phyloP scores from a whole-genome alignment of 768 basidiomycete genomes.

The Tremella fuciformis region DNA sequence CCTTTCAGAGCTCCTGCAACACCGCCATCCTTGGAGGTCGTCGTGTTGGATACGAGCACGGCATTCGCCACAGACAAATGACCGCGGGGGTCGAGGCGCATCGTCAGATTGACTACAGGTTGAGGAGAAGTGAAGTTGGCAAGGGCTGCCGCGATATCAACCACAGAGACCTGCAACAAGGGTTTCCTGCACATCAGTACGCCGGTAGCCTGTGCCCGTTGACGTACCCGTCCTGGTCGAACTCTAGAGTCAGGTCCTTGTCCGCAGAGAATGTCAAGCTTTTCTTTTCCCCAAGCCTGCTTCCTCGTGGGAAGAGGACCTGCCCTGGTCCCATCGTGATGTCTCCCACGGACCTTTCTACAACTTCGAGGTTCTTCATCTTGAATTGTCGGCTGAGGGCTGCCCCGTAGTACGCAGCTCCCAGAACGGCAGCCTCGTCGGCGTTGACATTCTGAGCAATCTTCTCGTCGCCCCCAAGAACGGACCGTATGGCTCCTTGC shows the following conservation, averaged over 20 bases:
- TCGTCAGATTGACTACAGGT: constrained; percentile 79
- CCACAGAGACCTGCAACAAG: constrained; percentile 69
- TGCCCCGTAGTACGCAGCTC: constrained; percentile 88
- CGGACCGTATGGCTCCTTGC: constrained; percentile 70
- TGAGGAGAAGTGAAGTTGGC: constrained; percentile 79
- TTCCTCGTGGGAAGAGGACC: constrained; percentile 68
- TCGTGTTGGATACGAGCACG: constrained; percentile 60
- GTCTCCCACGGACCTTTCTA: constrained; percentile 70
- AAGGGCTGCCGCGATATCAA: constrained; percentile 71
- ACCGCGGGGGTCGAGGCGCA: constrained; percentile 80
- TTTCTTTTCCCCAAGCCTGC: constrained; percentile 77
- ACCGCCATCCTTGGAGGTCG: constrained; percentile 60
- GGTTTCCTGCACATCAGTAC: constrained; percentile 24
- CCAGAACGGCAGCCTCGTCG: constrained; percentile 91
- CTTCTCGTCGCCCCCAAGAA: constrained; percentile 78
- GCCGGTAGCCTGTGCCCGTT: constrained; percentile 9
- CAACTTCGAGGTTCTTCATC: constrained; percentile 86
- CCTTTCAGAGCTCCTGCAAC: constrained; percentile 76
- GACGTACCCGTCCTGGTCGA: constrained; percentile 50
- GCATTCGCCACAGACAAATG: constrained; percentile 78
- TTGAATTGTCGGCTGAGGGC: constrained; percentile 83
- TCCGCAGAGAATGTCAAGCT: constrained; percentile 79
- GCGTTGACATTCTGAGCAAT: constrained; percentile 94
- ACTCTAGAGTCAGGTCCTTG: constrained; percentile 73
- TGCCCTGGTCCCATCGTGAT: constrained; percentile 55